phyloP scores from a whole-genome alignment of 805 yeast species.

The Candida boleticola region DNA sequence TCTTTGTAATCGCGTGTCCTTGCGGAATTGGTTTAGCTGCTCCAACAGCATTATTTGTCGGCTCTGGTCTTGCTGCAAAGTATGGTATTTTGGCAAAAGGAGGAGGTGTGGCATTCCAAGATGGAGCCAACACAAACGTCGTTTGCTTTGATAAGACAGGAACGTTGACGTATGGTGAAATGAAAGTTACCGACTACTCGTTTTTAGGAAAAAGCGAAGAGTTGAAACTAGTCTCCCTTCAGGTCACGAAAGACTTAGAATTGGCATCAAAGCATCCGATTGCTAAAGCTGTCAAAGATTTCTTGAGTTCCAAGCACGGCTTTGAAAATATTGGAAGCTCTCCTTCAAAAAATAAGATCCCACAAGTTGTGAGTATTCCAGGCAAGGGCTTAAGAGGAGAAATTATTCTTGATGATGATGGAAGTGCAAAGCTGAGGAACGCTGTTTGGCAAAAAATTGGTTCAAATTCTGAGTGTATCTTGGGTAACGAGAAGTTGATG shows the following conservation, averaged over 20 bases:
- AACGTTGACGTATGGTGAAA: constrained; percentile 67
- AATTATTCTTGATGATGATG: not conserved
- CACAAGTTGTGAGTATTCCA: constrained; percentile 50
- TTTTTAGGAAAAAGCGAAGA: constrained; percentile 10
- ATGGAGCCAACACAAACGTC: constrained; percentile 60
- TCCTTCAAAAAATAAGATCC: constrained; percentile 36
- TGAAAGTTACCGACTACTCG: constrained; percentile 52
- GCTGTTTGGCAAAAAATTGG: constrained; percentile 28
- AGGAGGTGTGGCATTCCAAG: constrained; percentile 81
- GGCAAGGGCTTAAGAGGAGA: constrained; percentile 61
- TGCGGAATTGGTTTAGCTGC: constrained; percentile 86
- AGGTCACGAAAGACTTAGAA: constrained; percentile 59
- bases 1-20: constrained; percentile 82
- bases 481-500: constrained; percentile 65
- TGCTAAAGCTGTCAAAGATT: constrained; percentile 52
- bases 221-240: constrained; percentile 31
- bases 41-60: constrained; percentile 79
- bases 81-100: constrained; percentile 74
- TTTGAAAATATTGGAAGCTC: constrained; percentile 15
- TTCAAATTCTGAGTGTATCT: constrained; percentile 35
- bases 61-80: constrained; percentile 76
- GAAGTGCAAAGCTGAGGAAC: constrained; percentile 9
- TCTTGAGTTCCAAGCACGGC: constrained; percentile 27
- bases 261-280: constrained; percentile 67
- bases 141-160: constrained; percentile 82